A percentile compares a stretch with the other conserved stretches of the same genome.
Evolutionary conservation across 257 asterid species (phyloP).

Genomic region (Nicotiana noctiflora): DNA sequence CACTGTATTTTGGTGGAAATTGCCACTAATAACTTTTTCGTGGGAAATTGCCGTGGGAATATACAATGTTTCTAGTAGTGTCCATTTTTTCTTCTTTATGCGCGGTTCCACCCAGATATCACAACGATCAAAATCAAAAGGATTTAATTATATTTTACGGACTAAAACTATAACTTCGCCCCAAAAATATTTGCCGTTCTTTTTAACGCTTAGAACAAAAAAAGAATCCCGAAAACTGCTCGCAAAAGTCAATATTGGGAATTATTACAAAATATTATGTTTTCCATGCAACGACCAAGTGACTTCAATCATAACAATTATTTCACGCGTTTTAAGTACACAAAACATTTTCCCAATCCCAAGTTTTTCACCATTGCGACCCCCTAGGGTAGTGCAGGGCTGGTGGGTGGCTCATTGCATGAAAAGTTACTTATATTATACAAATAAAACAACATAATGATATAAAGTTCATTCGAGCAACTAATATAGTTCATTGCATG

Average conservation of each 20-base stretch:
- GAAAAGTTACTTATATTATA: conserved; percentile 6
- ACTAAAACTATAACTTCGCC: background rate
- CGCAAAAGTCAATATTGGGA: background rate
- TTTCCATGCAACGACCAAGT: conserved; percentile 39
- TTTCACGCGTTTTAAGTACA: conserved; percentile 48
- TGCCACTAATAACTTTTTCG: no score
- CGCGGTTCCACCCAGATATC: no score
- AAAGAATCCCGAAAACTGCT: background rate
- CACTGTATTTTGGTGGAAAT: no score
- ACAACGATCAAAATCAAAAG: no score
- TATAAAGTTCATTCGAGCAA: conserved; percentile 7
- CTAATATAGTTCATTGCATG: conserved; percentile 24
- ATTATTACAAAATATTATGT: conserved; percentile 14
- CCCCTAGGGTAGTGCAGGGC: background rate
- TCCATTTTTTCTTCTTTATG: no score
- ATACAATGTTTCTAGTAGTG: no score
- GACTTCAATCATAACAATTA: conserved; percentile 43
- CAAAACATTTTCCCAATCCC: conserved; percentile 22
- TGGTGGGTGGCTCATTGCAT: conserved; percentile 21
- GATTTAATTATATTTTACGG: background rate
- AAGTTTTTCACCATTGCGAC: conserved; percentile 4
- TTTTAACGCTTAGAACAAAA: background rate
- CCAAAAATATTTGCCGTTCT: background rate
- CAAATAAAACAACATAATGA: conserved; percentile 14
- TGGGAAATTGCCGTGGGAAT: no score